phyloP scores from a whole-genome alignment of 2,329 filamentous ascomycete species.

The Colletotrichum sp. region DNA sequence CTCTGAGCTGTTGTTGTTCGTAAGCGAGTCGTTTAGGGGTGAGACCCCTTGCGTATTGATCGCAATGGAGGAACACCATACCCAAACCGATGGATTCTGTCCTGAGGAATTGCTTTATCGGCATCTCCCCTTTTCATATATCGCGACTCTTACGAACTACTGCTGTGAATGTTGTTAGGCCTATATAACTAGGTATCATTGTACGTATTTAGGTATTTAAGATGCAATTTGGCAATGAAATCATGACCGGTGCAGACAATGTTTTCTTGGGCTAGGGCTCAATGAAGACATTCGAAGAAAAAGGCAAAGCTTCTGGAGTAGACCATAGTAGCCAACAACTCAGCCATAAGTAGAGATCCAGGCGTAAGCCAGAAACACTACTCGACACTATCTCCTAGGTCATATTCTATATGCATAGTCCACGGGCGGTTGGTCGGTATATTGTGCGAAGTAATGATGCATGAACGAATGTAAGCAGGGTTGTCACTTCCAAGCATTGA shows the following conservation, averaged over 20 bases:
- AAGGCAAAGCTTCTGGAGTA: background rate
- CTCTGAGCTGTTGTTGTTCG: background rate
- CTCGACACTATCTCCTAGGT: background rate
- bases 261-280: too few species aligned
- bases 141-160: background rate
- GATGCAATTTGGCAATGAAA: background rate
- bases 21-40: background rate
- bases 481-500: too few species aligned
- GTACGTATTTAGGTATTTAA: background rate
- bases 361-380: background rate
- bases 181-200: background rate
- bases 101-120: accelerated
- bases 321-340: background rate
- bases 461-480: too few species aligned
- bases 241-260: too few species aligned
- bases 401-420: background rate
- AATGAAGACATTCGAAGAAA: background rate
- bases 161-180: background rate
- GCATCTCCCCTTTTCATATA: background rate
- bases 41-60: too few species aligned
- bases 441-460: background rate
- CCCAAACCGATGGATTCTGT: background rate
- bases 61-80: background rate
- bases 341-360: background rate
- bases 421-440: background rate